phyloP scores from a whole-genome alignment of 208 protist genomes.

The Phytomonas sp. region DNA sequence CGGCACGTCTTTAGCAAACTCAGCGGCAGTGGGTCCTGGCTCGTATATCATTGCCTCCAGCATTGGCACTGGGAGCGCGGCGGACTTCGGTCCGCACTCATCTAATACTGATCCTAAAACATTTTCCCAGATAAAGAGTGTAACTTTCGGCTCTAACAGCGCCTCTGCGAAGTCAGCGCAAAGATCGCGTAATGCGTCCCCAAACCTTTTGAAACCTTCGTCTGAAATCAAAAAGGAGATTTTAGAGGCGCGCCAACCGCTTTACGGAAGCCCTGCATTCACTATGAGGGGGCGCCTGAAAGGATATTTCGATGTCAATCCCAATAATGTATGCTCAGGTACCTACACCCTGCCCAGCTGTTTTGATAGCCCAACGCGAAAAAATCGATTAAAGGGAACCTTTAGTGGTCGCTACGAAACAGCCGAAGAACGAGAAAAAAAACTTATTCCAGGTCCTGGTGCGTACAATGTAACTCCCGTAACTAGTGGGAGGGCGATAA shows the following conservation, averaged over 20 bases:
- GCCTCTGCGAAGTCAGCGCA: background rate
- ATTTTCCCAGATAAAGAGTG: background rate
- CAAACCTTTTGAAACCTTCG: background rate
- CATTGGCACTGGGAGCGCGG: slow-evolving; percentile 47
- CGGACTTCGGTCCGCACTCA: slow-evolving; percentile 24
- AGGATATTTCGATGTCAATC: background rate
- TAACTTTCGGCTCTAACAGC: background rate
- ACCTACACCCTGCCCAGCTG: background rate
- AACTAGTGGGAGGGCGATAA: slow-evolving; percentile 20
- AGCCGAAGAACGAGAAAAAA: slow-evolving; percentile 33
- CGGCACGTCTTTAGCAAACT: slow-evolving; percentile 11
- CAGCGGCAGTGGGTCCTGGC: slow-evolving; percentile 30
- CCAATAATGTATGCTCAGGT: background rate
- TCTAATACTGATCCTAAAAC: background rate
- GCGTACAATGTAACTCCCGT: slow-evolving; percentile 32
- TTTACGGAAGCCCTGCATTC: background rate
- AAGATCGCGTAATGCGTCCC: background rate
- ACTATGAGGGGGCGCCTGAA: background rate
- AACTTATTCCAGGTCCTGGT: slow-evolving; percentile 19
- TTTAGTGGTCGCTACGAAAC: background rate
- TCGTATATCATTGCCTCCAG: slow-evolving; percentile 51
- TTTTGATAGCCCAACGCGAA: background rate
- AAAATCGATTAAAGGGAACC: background rate
- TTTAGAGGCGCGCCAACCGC: background rate
- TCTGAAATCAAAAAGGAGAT: background rate